These are phyloP conservation scores for Gracilaria caudata DNA, from an alignment of 23 red algal species.

Conservation along the genomic window DNA sequence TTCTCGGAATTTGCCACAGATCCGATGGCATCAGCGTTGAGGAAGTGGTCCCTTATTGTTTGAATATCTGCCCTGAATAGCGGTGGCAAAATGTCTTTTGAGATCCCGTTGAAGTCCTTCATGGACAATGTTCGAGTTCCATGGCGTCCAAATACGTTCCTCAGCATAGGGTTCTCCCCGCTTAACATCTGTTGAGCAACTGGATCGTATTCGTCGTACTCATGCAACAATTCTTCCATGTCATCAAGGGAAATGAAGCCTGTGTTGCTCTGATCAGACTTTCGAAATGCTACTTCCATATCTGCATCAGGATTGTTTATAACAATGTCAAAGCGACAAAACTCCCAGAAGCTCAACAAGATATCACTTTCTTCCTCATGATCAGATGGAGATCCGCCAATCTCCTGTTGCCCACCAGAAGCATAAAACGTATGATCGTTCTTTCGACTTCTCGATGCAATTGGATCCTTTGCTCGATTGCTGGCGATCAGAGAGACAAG, in stretches of 20 bases:
- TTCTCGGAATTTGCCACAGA: neutral
- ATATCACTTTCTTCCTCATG: slow-evolving; percentile 45
- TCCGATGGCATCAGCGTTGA: slow-evolving; percentile 68
- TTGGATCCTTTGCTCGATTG: slow-evolving; percentile 74
- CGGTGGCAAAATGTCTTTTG: slow-evolving; percentile 79
- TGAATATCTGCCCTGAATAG: slow-evolving; percentile 79
- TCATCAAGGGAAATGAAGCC: slow-evolving; percentile 92
- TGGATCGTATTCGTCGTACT: slow-evolving; percentile 76
- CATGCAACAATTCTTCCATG: slow-evolving; percentile 74
- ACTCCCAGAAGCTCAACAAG: slow-evolving; percentile 99
- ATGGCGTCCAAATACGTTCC: slow-evolving; percentile 83
- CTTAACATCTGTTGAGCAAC: slow-evolving; percentile 45
- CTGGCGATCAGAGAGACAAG: slow-evolving; percentile 86
- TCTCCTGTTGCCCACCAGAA: neutral
- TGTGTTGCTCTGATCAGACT: slow-evolving; percentile 87
- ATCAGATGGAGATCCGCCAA: neutral
- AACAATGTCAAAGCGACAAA: slow-evolving; percentile 98
- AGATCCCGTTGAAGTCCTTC: slow-evolving; percentile 77
- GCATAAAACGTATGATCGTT: neutral
- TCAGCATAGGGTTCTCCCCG: slow-evolving; percentile 29
- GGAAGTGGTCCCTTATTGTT: slow-evolving; percentile 71
- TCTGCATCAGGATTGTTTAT: slow-evolving; percentile 95
- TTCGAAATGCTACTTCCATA: slow-evolving; percentile 86
- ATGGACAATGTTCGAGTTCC: slow-evolving; percentile 72
- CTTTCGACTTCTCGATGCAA: slow-evolving; percentile 2